Base-by-base conservation (phyloP, 805 yeast genomes). In the Wickerhamomyces tratensis region DNA sequence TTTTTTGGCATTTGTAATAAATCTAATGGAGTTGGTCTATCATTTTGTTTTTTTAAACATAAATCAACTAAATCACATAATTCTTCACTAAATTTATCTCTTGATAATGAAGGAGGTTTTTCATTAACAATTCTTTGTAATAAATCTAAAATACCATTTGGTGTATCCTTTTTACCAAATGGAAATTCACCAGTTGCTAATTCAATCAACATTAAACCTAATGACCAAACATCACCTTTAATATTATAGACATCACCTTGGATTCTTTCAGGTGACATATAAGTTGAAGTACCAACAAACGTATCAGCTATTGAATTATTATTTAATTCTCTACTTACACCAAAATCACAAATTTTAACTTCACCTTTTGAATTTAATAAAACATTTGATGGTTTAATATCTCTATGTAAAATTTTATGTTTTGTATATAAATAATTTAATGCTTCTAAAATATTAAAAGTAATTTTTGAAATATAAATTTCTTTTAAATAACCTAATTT, bases 161-260 rank as follows among this genome's bases (percentile, higher is more conserved):
- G 94, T 8, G 72, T 65, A 54, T 70, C 73, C 27, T 72, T 73
- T 46, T 77, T 80, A 25, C 76, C 74, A 68, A 89, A 80, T 3
- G 96, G 93, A 51, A 83, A 82, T 42, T 70, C 71, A 0, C 98
- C 98, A 4, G 85, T 77, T 1, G 96, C 91, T 41, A 93, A 67
- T 60, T 93, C 98, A 40, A 86, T 77, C 36, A 93, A 68, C 81
- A 89, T 84, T 38, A 93, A 67, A 1, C 98, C 99, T 50, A 89
- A 65, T 0, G 97, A 87, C 99, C 99, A 93, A 11, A 93, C 91
- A 60, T 93, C 99, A 35, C 95, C 91, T 51, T 89, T 88, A n/a
- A 89, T 82, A 8, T 95, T 84, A 63, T 93, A 93, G 9, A 82
- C 81, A 37, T 86, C 86, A 15, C 99, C 99, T 63, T 88, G 96